Percentiles rank a stretch among this genome's conserved stretches.
phyloP scores from a whole-genome alignment of 2,329 filamentous ascomycete genomes.

The Zasmidium citrigriseum region DNA sequence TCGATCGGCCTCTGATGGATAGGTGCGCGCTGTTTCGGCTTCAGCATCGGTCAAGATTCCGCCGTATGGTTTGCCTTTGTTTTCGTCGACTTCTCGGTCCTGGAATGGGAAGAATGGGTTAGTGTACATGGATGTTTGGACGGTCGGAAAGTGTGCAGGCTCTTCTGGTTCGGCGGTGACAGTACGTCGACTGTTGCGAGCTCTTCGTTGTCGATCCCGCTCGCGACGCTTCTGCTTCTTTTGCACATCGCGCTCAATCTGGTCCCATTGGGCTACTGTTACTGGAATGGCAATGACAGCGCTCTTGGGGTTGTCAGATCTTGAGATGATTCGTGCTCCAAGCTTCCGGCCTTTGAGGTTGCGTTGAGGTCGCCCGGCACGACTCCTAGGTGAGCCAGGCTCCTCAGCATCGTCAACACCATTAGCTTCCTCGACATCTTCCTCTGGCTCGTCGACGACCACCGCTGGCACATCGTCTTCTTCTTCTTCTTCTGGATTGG shows the following conservation, averaged over 20 bases:
- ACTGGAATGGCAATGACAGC: slow-evolving; percentile 55
- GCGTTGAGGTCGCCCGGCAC: slow-evolving; percentile 55
- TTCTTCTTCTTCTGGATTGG: slow-evolving; percentile 31
- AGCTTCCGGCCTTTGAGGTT: slow-evolving; percentile 51
- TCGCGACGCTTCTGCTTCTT: slow-evolving; percentile 55
- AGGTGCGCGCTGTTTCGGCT: slow-evolving; percentile 85
- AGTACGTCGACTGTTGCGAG: slow-evolving; percentile 47
- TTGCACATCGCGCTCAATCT: slow-evolving; percentile 44
- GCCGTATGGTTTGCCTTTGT: slow-evolving; percentile 91
- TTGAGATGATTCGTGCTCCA: slow-evolving; percentile 31
- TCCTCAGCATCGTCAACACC: slow-evolving; percentile 26
- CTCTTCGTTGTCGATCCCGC: slow-evolving; percentile 42
- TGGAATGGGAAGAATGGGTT: slow-evolving; percentile 86
- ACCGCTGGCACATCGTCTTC: slow-evolving; percentile 31
- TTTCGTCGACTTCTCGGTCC: slow-evolving; percentile 84
- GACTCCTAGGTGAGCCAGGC: slow-evolving; percentile 30
- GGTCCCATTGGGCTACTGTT: slow-evolving; percentile 36
- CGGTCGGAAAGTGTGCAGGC: slow-evolving; percentile 57
- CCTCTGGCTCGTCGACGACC: slow-evolving; percentile 24
- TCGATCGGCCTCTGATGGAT: slow-evolving; percentile 78
- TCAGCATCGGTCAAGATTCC: slow-evolving; percentile 87
- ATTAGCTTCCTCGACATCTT: slow-evolving; percentile 19
- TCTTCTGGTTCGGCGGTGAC: slow-evolving; percentile 44
- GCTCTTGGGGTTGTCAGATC: slow-evolving; percentile 39
- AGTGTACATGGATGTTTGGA: slow-evolving; percentile 63